Evolutionary conservation across 108 stramenopile genomes (phyloP).

Genomic region (Stephanodiscus minutulus): DNA sequence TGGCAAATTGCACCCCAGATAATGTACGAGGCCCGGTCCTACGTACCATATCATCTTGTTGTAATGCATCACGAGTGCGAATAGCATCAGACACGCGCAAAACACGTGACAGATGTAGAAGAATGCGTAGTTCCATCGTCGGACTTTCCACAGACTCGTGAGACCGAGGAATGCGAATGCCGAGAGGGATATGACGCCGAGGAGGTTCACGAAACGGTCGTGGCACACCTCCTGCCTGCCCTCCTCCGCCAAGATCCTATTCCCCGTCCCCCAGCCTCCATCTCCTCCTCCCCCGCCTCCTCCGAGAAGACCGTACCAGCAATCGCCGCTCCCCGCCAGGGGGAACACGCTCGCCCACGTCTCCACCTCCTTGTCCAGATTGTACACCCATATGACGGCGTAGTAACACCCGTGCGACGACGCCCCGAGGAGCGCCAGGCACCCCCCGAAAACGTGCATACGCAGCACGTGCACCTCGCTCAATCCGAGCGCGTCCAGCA

Average conservation of each 20-base stretch:
- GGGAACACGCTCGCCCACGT: constrained; percentile 21
- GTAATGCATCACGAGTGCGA: constrained; percentile 60
- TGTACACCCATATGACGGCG: constrained; percentile 3
- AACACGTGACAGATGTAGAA: constrained; percentile 52
- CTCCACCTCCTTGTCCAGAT: constrained; percentile 10
- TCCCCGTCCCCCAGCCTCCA: neutral
- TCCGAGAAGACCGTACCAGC: neutral
- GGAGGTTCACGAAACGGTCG: constrained; percentile 36
- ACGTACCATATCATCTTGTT: constrained; percentile 63
- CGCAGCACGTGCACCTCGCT: constrained; percentile 17
- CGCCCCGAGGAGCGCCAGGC: constrained; percentile 3
- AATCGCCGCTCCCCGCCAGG: neutral
- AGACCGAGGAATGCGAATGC: constrained; percentile 45
- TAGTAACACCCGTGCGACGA: constrained; percentile 22
- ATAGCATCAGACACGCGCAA: constrained; percentile 31
- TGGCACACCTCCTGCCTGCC: neutral
- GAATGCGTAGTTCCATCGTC: constrained; percentile 48
- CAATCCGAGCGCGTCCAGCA: constrained; percentile 7
- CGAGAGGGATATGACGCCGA: constrained; percentile 47
- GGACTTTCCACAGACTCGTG: constrained; percentile 46
- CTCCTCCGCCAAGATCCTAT: no score
- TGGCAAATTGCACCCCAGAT: constrained; percentile 54
- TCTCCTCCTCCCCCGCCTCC: no score
- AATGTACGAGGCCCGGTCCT: constrained; percentile 63
- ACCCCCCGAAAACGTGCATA: constrained; percentile 29